phyloP scores from a whole-genome alignment of 2,329 filamentous ascomycete genomes.

The Sarocladium oryzae region DNA sequence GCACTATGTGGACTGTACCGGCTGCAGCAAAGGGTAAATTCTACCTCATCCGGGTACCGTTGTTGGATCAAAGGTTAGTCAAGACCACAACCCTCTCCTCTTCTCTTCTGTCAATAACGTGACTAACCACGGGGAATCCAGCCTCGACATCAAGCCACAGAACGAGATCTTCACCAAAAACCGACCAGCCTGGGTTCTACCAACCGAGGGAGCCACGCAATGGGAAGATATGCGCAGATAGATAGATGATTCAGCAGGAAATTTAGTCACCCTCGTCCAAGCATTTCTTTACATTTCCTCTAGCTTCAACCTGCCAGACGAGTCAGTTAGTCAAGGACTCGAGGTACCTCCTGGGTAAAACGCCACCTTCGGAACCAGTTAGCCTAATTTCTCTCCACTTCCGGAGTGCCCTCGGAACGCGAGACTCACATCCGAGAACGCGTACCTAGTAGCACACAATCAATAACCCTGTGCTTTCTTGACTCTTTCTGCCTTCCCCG shows the following conservation, averaged over 20 bases:
- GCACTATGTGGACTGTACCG: constrained; percentile 22
- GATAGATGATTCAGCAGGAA: not conserved
- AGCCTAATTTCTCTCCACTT: not conserved
- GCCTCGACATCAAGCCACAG: constrained; percentile 15
- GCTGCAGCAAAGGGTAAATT: constrained; percentile 18
- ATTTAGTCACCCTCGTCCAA: too few relatives aligned
- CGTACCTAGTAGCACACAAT: too few relatives aligned
- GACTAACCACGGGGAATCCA: too few relatives aligned
- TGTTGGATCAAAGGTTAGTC: constrained; percentile 20
- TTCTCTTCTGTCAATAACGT: too few relatives aligned
- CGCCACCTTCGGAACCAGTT: not conserved
- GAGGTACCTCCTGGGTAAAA: not conserved
- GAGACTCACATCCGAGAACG: not conserved
- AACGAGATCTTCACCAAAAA: constrained; percentile 23
- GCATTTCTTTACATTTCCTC: too few relatives aligned
- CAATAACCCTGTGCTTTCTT: not conserved
- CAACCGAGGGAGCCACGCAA: constrained; percentile 17
- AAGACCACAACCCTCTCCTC: not conserved
- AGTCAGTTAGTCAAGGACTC: too few relatives aligned
- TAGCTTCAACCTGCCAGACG: too few relatives aligned
- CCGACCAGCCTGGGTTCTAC: constrained; percentile 19
- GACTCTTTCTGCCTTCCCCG: not conserved
- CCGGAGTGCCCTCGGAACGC: not conserved
- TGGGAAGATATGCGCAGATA: constrained; percentile 22
- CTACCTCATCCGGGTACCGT: constrained; percentile 18